Percentiles rank a stretch among this genome's conserved stretches.
Conservation (phyloP, 805 yeast species). For the Osmozyma mogii region DNA sequence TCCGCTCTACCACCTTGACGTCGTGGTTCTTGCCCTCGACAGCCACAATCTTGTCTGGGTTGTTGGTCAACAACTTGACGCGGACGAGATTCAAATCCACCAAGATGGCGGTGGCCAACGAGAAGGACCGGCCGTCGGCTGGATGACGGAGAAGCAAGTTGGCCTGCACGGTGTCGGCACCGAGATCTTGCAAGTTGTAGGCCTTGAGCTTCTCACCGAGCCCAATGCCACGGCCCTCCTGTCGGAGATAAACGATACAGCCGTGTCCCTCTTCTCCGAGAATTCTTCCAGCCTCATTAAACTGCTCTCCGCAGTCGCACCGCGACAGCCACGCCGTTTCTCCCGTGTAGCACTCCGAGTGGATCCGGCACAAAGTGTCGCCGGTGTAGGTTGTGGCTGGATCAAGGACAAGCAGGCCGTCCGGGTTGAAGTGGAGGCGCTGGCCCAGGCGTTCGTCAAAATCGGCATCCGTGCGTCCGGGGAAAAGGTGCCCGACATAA, state of each 20-base stretch:
- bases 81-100: conserved; percentile 69
- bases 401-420: conserved; percentile 22
- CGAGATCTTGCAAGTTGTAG: conserved; percentile 91
- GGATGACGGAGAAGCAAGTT: conserved; percentile 90
- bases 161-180: conserved; percentile 98
- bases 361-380: conserved; percentile 73
- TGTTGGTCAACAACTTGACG: conserved; percentile 79
- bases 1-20: conserved; percentile 75
- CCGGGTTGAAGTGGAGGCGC: conserved; percentile 23
- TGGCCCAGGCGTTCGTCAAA: conserved; percentile 30
- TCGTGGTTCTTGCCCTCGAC: conserved; percentile 80
- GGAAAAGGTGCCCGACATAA: conserved; percentile 79
- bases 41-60: conserved; percentile 92
- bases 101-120: conserved; percentile 88
- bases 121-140: conserved; percentile 93
- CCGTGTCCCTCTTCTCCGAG: conserved; percentile 89
- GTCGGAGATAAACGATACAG: conserved; percentile 90
- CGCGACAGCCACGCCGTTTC: conserved; percentile 99
- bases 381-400: conserved; percentile 18
- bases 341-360: conserved; percentile 97
- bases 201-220: conserved; percentile 97
- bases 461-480: conserved; percentile 76
- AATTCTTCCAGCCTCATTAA: conserved; percentile 92
- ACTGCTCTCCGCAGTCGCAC: conserved; percentile 99
- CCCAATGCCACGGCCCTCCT: conserved; percentile 98